Conservation (phyloP, 768 basidiomycete genomes). For the Lentinus brumalis region DNA sequence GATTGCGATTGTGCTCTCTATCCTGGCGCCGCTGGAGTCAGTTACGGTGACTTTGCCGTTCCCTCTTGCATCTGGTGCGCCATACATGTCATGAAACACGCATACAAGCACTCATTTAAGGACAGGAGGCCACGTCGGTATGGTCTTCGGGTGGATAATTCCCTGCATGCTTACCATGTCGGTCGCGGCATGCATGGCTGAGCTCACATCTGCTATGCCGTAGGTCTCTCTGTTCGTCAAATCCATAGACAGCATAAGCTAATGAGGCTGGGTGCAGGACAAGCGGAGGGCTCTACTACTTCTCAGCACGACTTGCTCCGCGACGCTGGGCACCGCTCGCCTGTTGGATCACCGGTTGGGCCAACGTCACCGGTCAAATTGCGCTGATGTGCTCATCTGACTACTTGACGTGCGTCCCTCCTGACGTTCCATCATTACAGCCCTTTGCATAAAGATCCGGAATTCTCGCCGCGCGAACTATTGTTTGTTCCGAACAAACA, state of each 20-base stretch:
- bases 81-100: background rate
- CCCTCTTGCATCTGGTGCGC: constrained; percentile 55
- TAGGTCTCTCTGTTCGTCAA: constrained; percentile 36
- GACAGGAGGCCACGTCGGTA: constrained; percentile 70
- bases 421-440: too few species aligned
- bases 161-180: constrained; percentile 66
- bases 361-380: constrained; percentile 71
- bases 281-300: constrained; percentile 80
- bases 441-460: too few species aligned
- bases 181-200: constrained; percentile 70
- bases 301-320: constrained; percentile 73
- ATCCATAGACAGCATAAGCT: background rate
- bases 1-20: constrained; percentile 65
- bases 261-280: constrained; percentile 44
- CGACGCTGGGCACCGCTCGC: constrained; percentile 59
- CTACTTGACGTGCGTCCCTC: constrained; percentile 60
- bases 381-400: constrained; percentile 74
- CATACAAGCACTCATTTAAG: background rate
- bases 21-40: constrained; percentile 71
- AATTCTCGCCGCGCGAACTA: too few species aligned
- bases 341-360: constrained; percentile 71
- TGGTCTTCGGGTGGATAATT: constrained; percentile 77
- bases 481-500: too few species aligned
- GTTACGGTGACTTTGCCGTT: constrained; percentile 67
- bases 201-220: constrained; percentile 76